A percentile compares a stretch with the other conserved stretches of the same genome.
Evolutionary conservation across 139 green algal genomes (phyloP).

Genomic region (Chlamydomonas urium): DNA sequence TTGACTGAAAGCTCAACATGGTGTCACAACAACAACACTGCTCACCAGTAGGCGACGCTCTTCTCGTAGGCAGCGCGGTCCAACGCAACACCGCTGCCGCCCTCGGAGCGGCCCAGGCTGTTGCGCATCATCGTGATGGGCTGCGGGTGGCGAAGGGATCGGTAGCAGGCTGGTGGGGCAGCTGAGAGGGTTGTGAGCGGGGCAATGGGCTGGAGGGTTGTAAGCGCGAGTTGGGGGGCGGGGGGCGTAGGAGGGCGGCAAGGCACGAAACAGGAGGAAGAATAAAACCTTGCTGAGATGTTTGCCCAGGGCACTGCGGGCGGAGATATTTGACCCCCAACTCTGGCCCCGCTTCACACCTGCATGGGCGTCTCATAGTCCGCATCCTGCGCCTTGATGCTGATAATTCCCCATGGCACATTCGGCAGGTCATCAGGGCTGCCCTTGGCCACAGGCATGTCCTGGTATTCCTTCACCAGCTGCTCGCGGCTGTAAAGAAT

Average conservation of each 20-base stretch:
- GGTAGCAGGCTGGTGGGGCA: too few species aligned
- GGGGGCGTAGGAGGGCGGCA: too few species aligned
- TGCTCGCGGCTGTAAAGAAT: constrained; percentile 81
- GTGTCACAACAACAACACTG: too few species aligned
- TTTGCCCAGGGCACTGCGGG: too few species aligned
- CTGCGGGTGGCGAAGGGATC: constrained; percentile 62
- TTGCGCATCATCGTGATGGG: constrained; percentile 97
- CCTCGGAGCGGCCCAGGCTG: constrained; percentile 80
- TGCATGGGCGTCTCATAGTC: constrained; percentile 84
- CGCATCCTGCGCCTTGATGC: constrained; percentile 60
- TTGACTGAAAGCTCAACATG: too few species aligned
- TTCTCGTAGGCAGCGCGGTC: constrained; percentile 69
- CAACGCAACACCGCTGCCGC: constrained; percentile 83
- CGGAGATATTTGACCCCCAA: too few species aligned
- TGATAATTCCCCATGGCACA: constrained; percentile 91
- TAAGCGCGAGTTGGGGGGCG: too few species aligned
- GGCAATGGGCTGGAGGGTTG: too few species aligned
- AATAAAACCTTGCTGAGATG: too few species aligned
- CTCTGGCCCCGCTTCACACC: too few species aligned
- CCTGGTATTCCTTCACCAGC: constrained; percentile 56
- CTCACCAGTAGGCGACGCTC: constrained; percentile 73
- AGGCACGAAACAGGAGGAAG: too few species aligned
- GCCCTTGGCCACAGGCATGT: constrained; percentile 53
- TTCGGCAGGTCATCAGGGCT: constrained; percentile 34
- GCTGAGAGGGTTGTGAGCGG: too few species aligned